Evolutionary conservation across 2,329 filamentous ascomycete genomes (phyloP), one percentile per base, ranked within the genome.

Genomic region (Arthrinium phaeospermum): DNA sequence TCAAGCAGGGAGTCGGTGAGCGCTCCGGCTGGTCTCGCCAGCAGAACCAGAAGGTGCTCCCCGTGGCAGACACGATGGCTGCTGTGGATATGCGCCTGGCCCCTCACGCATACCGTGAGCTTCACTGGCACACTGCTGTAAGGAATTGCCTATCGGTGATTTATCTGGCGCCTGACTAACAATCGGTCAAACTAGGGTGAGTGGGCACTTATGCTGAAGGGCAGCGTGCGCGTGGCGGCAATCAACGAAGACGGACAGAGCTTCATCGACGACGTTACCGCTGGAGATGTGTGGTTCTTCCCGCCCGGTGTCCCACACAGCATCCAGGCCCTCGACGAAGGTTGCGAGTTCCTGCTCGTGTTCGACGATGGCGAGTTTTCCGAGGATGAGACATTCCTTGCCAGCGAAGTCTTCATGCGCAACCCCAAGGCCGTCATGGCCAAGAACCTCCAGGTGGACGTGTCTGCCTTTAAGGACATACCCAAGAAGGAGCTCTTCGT

Each of bases 361-460:
- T 91, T 91, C 75, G 86, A 91, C 79, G 81, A 87, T 71, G 90
- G 89, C 4, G 78, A 80, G 6, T 91, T 91, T 80, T 87, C 84
- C 70, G 90, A 91, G 79, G 88, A 91, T 71, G 84, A 83, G 67
- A 91, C 90, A 0, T 90, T 90, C 81, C 83, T 91, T 4, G 83
- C 89, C 22, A 85, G 86, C 1, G 86, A 89, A 76, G 83, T 89
- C 76, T 83, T 89, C 72, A 77, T 85, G 47, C 83, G 86, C 30
- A 89, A 86, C 37, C 85, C 85, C 8, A 83, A 85, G 5, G 85
- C 86, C 46, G 86, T 91, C 2, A 82, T 90, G 61, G 85, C 88
- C 41, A 90, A 90, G 79, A 84, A 90, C 75, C 82, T 91, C 44
- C 81, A 85, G 44, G 81, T 86, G 10, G 83, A 87, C 44, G 77